phyloP scores from a whole-genome alignment of 495 filamentous ascomycete genomes.

The Staphylotrichum longicolle region DNA sequence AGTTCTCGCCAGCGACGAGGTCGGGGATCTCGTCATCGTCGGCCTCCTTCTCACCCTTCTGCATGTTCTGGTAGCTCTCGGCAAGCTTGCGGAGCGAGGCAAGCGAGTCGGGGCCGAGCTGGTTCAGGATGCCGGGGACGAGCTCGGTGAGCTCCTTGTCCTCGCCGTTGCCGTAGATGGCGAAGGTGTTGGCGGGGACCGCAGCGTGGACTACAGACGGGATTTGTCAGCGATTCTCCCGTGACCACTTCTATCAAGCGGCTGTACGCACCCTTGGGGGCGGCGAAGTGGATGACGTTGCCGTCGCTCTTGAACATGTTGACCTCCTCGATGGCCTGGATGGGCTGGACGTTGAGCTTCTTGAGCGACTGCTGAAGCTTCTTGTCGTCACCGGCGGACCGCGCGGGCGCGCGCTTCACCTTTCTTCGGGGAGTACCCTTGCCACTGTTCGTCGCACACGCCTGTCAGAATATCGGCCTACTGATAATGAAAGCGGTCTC shows the following conservation, averaged over 20 bases:
- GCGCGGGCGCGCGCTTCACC: constrained; percentile 95
- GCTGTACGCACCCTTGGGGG: constrained; percentile 77
- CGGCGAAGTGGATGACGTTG: constrained; percentile 98
- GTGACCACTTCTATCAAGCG: background rate
- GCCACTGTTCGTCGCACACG: constrained; percentile 59
- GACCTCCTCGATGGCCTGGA: constrained; percentile 98
- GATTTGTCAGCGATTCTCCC: constrained; percentile 12
- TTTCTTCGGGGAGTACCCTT: constrained; percentile 98
- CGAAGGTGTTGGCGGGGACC: constrained; percentile 94
- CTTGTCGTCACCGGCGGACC: constrained; percentile 92
- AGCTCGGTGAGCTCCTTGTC: constrained; percentile 99
- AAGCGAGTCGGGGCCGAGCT: constrained; percentile 96
- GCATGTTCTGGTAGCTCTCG: constrained; percentile 99
- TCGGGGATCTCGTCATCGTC: constrained; percentile 92
- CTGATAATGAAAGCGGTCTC: background rate
- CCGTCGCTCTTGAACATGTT: constrained; percentile 99
- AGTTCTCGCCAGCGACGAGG: constrained; percentile 92
- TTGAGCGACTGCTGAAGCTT: constrained; percentile 93
- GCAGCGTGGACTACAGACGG: constrained; percentile 80
- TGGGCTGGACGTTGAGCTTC: constrained; percentile 95
- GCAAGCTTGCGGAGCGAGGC: constrained; percentile 96
- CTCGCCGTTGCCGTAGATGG: constrained; percentile 97
- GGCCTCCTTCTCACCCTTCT: constrained; percentile 87
- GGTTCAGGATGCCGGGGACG: constrained; percentile 98
- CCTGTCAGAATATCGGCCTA: constrained; percentile 27